These are phyloP conservation scores for Phytophthora litchii DNA, from an alignment of 352 stramenopile species.

Conservation along the genomic window DNA sequence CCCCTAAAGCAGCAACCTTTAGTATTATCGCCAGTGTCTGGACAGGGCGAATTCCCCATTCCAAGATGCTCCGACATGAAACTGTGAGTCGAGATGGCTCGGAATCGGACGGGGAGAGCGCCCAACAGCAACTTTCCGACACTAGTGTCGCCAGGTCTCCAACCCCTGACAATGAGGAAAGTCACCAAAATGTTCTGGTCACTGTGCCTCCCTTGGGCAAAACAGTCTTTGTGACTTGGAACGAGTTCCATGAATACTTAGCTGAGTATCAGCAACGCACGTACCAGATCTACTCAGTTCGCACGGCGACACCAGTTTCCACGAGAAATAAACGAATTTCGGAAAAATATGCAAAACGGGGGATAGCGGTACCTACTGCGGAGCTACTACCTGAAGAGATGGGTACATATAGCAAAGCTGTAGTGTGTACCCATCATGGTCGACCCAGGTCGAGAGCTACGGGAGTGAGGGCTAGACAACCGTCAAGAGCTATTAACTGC, in stretches of 20 bases:
- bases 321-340: slow-evolving; percentile 32
- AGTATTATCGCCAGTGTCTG: slow-evolving; percentile 25
- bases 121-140: not conserved
- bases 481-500: slow-evolving; percentile 32
- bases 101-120: slow-evolving; percentile 7
- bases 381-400: slow-evolving; percentile 32
- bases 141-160: not conserved
- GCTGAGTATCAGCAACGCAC: slow-evolving; percentile 36
- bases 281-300: slow-evolving; percentile 36
- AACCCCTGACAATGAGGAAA: slow-evolving; percentile 7
- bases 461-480: slow-evolving; percentile 13
- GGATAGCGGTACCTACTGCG: slow-evolving; percentile 7
- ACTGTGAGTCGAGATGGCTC: not conserved
- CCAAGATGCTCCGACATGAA: slow-evolving; percentile 15
- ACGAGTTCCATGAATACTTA: slow-evolving; percentile 38
- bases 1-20: slow-evolving; percentile 1
- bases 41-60: slow-evolving; percentile 27
- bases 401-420: slow-evolving; percentile 32
- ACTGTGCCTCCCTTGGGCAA: slow-evolving; percentile 23
- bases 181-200: slow-evolving; percentile 15
- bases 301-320: slow-evolving; percentile 27
- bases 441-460: slow-evolving; percentile 21
- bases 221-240: slow-evolving; percentile 29
- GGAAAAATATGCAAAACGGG: slow-evolving; percentile 21
- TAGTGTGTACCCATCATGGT: slow-evolving; percentile 36